Conservation (phyloP, 2,329 filamentous ascomycete genomes). For the Ophiosphaerella herpotricha region DNA sequence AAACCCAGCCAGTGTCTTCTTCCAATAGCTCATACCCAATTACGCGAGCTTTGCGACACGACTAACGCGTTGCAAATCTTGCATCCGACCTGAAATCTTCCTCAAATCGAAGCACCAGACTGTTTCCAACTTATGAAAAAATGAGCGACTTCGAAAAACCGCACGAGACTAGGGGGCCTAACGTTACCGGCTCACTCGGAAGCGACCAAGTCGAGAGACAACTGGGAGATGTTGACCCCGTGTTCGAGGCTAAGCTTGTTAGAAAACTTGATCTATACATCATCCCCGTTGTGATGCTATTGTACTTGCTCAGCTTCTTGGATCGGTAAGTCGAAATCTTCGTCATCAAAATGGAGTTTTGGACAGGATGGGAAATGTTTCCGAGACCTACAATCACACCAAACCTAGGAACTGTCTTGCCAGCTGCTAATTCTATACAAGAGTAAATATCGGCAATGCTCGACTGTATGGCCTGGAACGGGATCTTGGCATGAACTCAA, state of each 20-base stretch:
- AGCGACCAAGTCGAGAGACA: conserved; percentile 33
- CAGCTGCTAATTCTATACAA: conserved; percentile 13
- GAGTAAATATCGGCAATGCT: conserved; percentile 75
- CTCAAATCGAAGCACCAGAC: conserved; percentile 5
- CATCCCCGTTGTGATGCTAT: conserved; percentile 68
- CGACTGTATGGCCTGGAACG: conserved; percentile 65
- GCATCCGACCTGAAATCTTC: neutral
- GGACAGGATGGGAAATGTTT: too few species aligned
- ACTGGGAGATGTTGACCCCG: conserved; percentile 43
- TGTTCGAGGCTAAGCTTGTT: conserved; percentile 60
- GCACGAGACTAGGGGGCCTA: conserved; percentile 13
- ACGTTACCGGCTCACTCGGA: conserved; percentile 14
- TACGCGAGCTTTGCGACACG: neutral
- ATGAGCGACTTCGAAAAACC: conserved; percentile 39
- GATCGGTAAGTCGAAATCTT: conserved; percentile 60
- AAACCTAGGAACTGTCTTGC: neutral
- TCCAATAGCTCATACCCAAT: neutral
- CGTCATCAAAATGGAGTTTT: neutral
- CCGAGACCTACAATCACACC: neutral
- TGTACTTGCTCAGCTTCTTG: conserved; percentile 77
- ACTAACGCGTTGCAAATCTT: neutral
- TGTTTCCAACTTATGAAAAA: conserved; percentile 1
- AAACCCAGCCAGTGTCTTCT: neutral
- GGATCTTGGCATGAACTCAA: conserved; percentile 64
- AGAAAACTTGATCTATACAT: conserved; percentile 68